These are phyloP conservation scores for Rhizoctonia solani DNA, from an alignment of 1,284 basidiomycete species.

Conservation along the genomic window DNA sequence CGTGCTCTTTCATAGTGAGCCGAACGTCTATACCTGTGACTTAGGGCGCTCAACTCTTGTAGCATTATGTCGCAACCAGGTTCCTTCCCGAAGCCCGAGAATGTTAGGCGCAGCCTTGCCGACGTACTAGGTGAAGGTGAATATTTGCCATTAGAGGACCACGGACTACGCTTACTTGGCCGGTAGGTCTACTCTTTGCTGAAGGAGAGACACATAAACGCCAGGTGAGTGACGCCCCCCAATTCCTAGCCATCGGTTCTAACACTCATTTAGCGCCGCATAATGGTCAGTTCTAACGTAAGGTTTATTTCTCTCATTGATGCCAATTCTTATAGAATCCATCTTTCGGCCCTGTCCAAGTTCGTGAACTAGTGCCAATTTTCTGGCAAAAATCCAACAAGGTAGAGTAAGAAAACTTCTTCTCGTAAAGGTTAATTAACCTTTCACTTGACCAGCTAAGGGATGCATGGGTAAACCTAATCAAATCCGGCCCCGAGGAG, in stretches of 20 bases:
- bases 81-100: constrained; percentile 16
- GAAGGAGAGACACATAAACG: constrained; percentile 36
- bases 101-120: not conserved
- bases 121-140: constrained; percentile 24
- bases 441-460: constrained; percentile 5
- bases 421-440: constrained; percentile 1
- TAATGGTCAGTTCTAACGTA: not conserved
- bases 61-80: not conserved
- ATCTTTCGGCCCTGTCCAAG: constrained; percentile 33
- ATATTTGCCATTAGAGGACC: not conserved
- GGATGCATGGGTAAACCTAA: constrained; percentile 14
- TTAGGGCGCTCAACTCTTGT: not conserved
- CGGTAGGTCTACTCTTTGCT: constrained; percentile 24
- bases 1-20: constrained; percentile 7
- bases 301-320: not conserved
- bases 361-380: constrained; percentile 31
- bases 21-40: too few relatives aligned
- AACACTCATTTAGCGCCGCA: not conserved
- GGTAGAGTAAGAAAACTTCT: constrained; percentile 4
- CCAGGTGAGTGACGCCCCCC: constrained; percentile 21
- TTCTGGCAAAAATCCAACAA: constrained; percentile 35
- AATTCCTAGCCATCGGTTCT: not conserved
- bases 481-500: not conserved
- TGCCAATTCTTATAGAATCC: constrained; percentile 31
- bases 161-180: not conserved